Percentiles rank a stretch among this genome's conserved stretches.
These are phyloP conservation scores for Candida nemodendra DNA, from an alignment of 805 yeast genomes.

Conservation along the genomic window DNA sequence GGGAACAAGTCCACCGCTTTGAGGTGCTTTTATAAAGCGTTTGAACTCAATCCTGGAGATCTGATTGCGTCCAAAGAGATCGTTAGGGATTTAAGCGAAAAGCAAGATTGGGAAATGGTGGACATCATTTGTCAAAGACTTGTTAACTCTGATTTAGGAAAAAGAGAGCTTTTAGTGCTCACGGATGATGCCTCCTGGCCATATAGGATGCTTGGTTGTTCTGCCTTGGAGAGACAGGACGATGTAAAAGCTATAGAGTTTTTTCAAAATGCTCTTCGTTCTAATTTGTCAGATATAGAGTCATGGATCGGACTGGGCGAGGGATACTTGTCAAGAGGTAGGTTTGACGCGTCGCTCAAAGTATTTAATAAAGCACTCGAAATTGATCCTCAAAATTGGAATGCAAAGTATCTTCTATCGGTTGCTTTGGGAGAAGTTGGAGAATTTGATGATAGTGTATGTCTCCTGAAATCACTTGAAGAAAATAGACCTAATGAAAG, in stretches of 20 bases:
- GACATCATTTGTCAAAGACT: conserved; percentile 68
- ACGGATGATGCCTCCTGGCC: conserved; percentile 69
- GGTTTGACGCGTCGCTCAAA: conserved; percentile 80
- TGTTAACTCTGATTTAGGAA: conserved; percentile 60
- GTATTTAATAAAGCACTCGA: conserved; percentile 69
- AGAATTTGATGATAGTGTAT: conserved; percentile 62
- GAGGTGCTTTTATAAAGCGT: conserved; percentile 85
- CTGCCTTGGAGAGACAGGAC: conserved; percentile 66
- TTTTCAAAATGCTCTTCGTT: conserved; percentile 82
- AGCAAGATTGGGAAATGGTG: conserved; percentile 81
- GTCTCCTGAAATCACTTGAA: conserved; percentile 40
- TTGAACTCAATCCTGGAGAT: conserved; percentile 81
- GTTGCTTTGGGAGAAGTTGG: conserved; percentile 60
- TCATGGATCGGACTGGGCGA: conserved; percentile 99
- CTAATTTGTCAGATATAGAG: conserved; percentile 62
- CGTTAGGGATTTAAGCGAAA: conserved; percentile 64
- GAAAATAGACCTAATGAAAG: conserved; percentile 45
- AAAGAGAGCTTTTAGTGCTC: conserved; percentile 40
- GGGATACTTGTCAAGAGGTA: conserved; percentile 81
- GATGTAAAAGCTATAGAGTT: conserved; percentile 80
- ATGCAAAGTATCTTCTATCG: conserved; percentile 67
- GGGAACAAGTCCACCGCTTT: conserved; percentile 67
- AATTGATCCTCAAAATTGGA: conserved; percentile 55
- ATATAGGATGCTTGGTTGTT: conserved; percentile 79
- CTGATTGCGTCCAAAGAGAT: conserved; percentile 69